Percentiles rank a stretch among this genome's conserved stretches.
phyloP scores from a whole-genome alignment of 768 basidiomycete genomes.

The Phaffia australis region DNA sequence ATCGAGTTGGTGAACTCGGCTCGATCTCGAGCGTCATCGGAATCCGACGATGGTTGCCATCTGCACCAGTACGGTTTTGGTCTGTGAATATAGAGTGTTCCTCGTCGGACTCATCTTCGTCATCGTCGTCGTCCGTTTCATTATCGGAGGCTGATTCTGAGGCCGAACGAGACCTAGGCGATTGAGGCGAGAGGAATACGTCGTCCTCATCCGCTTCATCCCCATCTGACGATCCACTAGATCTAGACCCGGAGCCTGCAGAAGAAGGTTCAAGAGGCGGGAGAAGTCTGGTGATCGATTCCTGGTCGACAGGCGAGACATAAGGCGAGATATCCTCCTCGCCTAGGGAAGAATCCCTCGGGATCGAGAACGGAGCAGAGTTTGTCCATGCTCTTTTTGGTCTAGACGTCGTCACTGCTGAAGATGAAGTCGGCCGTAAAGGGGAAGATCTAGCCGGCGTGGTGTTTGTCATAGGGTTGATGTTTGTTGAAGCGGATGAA shows the following conservation, averaged over 20 bases:
- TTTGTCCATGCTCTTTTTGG: too few species aligned
- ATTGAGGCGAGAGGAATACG: too few species aligned
- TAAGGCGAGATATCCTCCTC: conserved; percentile 13
- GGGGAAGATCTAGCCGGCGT: conserved; percentile 3
- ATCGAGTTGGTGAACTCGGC: conserved; percentile 10
- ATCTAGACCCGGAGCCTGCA: conserved; percentile 2
- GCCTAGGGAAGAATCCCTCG: too few species aligned
- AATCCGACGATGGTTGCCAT: conserved; percentile 24
- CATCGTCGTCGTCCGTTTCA: conserved; percentile 23
- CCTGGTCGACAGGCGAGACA: conserved; percentile 23
- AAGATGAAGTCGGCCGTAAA: background rate
- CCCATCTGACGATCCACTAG: background rate
- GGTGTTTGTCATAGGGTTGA: conserved; percentile 19
- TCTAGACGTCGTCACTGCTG: background rate
- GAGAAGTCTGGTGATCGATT: conserved; percentile 1
- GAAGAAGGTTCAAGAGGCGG: conserved; percentile 4
- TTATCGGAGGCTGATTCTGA: background rate
- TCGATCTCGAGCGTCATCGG: background rate
- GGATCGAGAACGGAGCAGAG: too few species aligned
- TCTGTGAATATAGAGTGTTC: conserved; percentile 15
- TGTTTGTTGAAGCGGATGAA: background rate
- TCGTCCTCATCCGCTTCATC: conserved; percentile 3
- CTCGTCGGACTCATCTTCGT: conserved; percentile 23
- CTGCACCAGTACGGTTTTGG: conserved; percentile 19
- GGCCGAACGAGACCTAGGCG: too few species aligned